phyloP scores from a whole-genome alignment of 345 rosid genomes.

The Rhizophora apiculata region DNA sequence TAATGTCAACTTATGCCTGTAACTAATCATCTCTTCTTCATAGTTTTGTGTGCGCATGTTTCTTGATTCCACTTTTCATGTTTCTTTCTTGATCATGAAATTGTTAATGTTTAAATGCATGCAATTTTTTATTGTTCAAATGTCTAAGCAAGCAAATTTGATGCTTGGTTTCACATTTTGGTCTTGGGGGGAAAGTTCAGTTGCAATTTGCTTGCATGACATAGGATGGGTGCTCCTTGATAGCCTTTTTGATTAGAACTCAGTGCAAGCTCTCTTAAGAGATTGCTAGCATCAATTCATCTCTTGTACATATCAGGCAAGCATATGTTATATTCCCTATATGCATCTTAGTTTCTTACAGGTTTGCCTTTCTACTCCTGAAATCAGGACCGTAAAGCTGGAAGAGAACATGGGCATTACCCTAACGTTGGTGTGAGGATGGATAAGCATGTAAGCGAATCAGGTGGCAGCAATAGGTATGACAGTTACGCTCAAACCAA shows the following conservation, averaged over 20 bases:
- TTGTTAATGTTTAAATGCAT: background rate
- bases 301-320: conserved; percentile 1
- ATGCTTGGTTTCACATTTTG: background rate
- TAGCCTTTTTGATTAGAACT: background rate
- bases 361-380: conserved; percentile 3
- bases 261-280: background rate
- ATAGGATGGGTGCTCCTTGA: background rate
- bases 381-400: conserved; percentile 57
- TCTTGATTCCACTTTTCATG: background rate
- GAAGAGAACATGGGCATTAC: conserved; percentile 43
- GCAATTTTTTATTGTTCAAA: background rate
- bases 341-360: background rate
- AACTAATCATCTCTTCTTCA: background rate
- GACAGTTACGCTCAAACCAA: conserved; percentile 51
- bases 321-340: background rate
- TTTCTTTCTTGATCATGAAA: conserved; percentile 3
- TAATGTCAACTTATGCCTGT: conserved; percentile 8
- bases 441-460: conserved; percentile 53
- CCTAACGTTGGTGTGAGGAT: conserved; percentile 30
- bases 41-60: background rate
- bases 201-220: background rate
- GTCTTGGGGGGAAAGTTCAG: background rate
- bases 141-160: background rate
- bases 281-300: background rate
- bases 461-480: conserved; percentile 76